Evolutionary conservation across 371 early-diverging fungal species (phyloP).

Genomic region (Massospora cicadina): DNA sequence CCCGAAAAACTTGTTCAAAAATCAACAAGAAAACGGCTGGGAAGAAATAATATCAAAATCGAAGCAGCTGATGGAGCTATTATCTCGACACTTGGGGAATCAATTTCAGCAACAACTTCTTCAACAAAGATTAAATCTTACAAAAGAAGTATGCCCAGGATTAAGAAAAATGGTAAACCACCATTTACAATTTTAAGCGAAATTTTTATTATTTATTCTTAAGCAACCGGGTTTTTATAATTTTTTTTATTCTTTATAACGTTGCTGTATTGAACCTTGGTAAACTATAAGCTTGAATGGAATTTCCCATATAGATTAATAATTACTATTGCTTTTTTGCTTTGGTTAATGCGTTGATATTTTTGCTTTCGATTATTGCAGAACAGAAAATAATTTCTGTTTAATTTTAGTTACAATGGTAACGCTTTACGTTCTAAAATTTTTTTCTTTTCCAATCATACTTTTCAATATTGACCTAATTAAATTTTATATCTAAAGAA

Average conservation of each 20-base stretch:
- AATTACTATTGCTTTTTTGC: too few relatives aligned
- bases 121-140: not conserved
- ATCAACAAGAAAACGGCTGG: not conserved
- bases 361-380: too few relatives aligned
- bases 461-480: not conserved
- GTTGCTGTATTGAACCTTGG: not conserved
- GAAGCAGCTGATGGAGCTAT: not conserved
- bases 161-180: not conserved
- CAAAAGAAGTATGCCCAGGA: not conserved
- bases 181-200: not conserved
- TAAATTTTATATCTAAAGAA: not conserved
- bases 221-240: not conserved
- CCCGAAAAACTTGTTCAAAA: not conserved
- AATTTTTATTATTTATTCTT: not conserved
- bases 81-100: not conserved
- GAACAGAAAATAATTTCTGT: too few relatives aligned
- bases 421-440: too few relatives aligned
- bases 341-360: not conserved
- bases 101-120: not conserved
- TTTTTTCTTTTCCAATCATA: not conserved
- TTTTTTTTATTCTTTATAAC: not conserved
- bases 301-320: too few relatives aligned
- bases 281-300: not conserved
- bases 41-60: not conserved
- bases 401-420: too few relatives aligned